phyloP scores from a whole-genome alignment of 2,329 filamentous ascomycete species.

The Colletotrichum acutatum region DNA sequence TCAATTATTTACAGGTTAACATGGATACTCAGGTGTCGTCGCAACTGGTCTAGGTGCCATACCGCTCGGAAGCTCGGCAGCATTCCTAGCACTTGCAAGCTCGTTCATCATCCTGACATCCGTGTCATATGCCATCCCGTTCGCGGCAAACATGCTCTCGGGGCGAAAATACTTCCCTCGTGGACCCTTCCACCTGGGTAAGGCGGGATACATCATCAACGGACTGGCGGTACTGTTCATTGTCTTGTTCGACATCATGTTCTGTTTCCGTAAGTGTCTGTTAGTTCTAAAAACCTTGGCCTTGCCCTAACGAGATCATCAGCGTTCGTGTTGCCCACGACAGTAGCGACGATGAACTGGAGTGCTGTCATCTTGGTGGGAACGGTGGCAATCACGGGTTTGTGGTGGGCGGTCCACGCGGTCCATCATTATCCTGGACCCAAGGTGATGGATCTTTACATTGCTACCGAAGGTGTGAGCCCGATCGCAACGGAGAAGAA shows the following conservation, averaged over 20 bases:
- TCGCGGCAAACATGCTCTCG: constrained; percentile 62
- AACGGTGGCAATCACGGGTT: constrained; percentile 54
- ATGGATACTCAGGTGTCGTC: constrained; percentile 47
- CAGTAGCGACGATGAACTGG: constrained; percentile 59
- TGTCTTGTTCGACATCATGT: constrained; percentile 66
- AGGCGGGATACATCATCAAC: constrained; percentile 61
- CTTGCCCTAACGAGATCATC: constrained; percentile 3
- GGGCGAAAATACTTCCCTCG: constrained; percentile 61
- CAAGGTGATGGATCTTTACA: constrained; percentile 59
- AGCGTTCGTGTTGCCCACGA: constrained; percentile 56
- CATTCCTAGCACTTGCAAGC: constrained; percentile 67
- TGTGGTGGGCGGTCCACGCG: constrained; percentile 64
- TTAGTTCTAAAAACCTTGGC: not conserved
- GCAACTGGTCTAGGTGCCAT: constrained; percentile 66
- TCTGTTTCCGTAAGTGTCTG: constrained; percentile 64
- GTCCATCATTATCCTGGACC: constrained; percentile 60
- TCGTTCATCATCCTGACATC: constrained; percentile 68
- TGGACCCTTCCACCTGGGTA: constrained; percentile 65
- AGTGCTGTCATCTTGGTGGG: constrained; percentile 66
- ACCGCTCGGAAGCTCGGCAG: constrained; percentile 63
- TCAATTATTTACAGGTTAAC: no score
- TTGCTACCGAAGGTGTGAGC: constrained; percentile 42
- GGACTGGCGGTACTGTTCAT: constrained; percentile 62
- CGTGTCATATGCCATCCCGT: constrained; percentile 62
- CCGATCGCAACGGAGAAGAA: not conserved